Conservation (phyloP, 2,329 filamentous ascomycete genomes). For the Pseudogymnoascus sp. region DNA sequence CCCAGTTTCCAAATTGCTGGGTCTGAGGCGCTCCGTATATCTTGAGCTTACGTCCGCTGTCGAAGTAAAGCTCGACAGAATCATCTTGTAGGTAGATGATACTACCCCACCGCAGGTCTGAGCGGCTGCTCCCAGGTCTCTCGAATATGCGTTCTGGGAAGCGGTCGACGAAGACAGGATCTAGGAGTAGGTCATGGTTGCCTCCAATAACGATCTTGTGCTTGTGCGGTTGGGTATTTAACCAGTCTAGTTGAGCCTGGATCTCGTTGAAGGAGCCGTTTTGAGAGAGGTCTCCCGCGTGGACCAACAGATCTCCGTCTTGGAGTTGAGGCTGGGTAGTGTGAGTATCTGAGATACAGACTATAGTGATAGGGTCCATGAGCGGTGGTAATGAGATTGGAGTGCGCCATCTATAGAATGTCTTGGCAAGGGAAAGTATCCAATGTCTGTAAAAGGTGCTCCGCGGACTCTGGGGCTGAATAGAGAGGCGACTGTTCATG, state of each 20-base stretch:
- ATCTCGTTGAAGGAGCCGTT: constrained; percentile 65
- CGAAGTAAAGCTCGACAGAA: constrained; percentile 55
- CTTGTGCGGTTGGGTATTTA: constrained; percentile 62
- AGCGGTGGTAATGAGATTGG: background rate
- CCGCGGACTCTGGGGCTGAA: background rate
- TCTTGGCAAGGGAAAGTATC: background rate
- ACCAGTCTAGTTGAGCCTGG: constrained; percentile 78
- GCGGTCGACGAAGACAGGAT: constrained; percentile 43
- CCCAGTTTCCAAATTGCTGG: constrained; percentile 36
- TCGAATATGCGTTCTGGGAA: background rate
- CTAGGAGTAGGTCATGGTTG: constrained; percentile 85
- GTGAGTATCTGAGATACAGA: constrained; percentile 90
- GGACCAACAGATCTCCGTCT: constrained; percentile 75
- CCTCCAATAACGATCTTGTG: constrained; percentile 79
- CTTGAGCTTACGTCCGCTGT: constrained; percentile 50
- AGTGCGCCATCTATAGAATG: background rate
- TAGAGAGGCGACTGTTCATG: background rate
- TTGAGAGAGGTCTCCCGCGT: constrained; percentile 78
- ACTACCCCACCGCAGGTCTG: constrained; percentile 53
- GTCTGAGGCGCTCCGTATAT: constrained; percentile 80
- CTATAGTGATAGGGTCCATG: constrained; percentile 54
- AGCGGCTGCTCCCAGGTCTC: constrained; percentile 19
- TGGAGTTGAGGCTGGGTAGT: constrained; percentile 57
- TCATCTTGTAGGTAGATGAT: constrained; percentile 71
- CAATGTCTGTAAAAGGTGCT: background rate